phyloP scores from a whole-genome alignment of 2,329 filamentous ascomycete species.

The Laburnicola sp. region DNA sequence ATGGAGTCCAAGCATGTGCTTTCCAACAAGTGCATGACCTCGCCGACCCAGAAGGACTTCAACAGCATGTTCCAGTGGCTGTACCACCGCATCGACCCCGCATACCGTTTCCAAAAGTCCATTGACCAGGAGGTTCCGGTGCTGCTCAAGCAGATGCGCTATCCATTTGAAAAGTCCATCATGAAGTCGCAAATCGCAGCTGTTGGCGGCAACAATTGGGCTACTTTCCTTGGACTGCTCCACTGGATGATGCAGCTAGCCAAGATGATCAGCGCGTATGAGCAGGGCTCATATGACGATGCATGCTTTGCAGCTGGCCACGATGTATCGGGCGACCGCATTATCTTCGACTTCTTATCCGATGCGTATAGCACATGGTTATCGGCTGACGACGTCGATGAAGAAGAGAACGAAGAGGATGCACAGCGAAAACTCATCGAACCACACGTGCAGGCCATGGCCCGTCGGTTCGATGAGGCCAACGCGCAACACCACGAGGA shows the following conservation, averaged over 20 bases:
- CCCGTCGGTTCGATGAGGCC: conserved; percentile 78
- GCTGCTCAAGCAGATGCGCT: conserved; percentile 88
- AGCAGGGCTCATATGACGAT: conserved; percentile 78
- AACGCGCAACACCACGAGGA: conserved; percentile 86
- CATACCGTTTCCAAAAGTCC: conserved; percentile 88
- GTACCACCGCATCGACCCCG: conserved; percentile 92
- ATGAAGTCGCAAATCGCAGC: conserved; percentile 95
- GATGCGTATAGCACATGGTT: conserved; percentile 93
- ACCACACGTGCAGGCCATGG: conserved; percentile 87
- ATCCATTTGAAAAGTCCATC: conserved; percentile 93
- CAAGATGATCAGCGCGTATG: conserved; percentile 87
- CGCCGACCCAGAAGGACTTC: conserved; percentile 97
- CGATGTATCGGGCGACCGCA: conserved; percentile 85
- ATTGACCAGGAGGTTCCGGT: conserved; percentile 95
- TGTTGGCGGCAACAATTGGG: conserved; percentile 96
- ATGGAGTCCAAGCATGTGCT: conserved; percentile 95
- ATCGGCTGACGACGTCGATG: conserved; percentile 72
- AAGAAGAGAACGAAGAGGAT: conserved; percentile 81
- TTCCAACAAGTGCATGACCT: conserved; percentile 88
- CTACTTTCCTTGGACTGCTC: conserved; percentile 86
- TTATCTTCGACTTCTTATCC: conserved; percentile 91
- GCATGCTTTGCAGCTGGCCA: conserved; percentile 85
- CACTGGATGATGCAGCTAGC: conserved; percentile 99
- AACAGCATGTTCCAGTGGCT: conserved; percentile 98
- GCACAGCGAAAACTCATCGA: conserved; percentile 68